Evolutionary conservation across 2,329 filamentous ascomycete genomes (phyloP).

Genomic region (Colletotrichum limetticola): DNA sequence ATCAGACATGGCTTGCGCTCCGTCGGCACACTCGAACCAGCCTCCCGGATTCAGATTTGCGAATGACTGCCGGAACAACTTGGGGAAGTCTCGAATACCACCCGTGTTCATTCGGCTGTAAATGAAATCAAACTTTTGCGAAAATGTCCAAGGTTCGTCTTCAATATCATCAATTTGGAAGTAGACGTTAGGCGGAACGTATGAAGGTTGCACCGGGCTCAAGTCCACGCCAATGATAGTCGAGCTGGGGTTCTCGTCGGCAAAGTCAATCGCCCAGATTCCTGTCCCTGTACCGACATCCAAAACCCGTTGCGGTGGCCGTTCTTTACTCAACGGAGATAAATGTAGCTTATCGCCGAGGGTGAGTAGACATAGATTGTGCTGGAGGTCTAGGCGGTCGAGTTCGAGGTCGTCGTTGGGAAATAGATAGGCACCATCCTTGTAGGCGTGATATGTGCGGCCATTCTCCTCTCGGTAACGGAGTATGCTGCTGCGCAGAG

Average conservation of each 20-base stretch:
- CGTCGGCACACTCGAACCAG: constrained; percentile 57
- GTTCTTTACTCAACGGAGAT: constrained; percentile 39
- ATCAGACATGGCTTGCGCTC: constrained; percentile 51
- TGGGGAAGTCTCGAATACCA: constrained; percentile 36
- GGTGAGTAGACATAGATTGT: constrained; percentile 47
- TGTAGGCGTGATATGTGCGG: constrained; percentile 49
- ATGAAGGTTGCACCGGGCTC: constrained; percentile 67
- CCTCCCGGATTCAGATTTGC: constrained; percentile 53
- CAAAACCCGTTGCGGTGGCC: constrained; percentile 44
- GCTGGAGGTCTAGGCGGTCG: constrained; percentile 49
- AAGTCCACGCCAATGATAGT: constrained; percentile 65
- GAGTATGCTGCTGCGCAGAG: constrained; percentile 49
- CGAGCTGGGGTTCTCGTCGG: constrained; percentile 55
- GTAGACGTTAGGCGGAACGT: constrained; percentile 68
- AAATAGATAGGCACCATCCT: constrained; percentile 27
- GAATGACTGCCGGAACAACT: constrained; percentile 37
- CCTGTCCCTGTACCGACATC: constrained; percentile 62
- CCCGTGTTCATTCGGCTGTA: constrained; percentile 38
- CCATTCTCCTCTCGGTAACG: constrained; percentile 50
- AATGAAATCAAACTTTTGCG: constrained; percentile 43
- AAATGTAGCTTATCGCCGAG: constrained; percentile 44
- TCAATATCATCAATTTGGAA: constrained; percentile 65
- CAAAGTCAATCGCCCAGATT: constrained; percentile 57
- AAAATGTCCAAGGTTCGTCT: constrained; percentile 50
- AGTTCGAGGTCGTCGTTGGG: constrained; percentile 42